These are phyloP conservation scores for Pseudozyma sp. DNA, from an alignment of 1,284 basidiomycete species.

Conservation along the genomic window DNA sequence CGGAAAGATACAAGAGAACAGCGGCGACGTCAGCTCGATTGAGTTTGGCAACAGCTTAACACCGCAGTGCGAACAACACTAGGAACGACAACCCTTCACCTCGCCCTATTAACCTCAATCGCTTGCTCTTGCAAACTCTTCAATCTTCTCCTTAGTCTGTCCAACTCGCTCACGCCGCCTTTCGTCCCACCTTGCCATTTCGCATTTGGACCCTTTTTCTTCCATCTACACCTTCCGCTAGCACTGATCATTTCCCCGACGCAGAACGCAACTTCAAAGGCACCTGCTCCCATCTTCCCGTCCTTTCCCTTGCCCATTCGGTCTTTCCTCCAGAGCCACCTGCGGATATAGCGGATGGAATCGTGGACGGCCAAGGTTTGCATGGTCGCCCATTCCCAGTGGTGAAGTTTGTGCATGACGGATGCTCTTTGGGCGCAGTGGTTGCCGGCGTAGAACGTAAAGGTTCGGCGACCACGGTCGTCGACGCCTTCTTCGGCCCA, in stretches of 20 bases:
- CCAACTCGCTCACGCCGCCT: constrained; percentile 13
- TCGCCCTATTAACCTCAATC: constrained; percentile 31
- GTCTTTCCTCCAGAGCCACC: constrained; percentile 19
- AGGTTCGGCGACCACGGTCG: constrained; percentile 1
- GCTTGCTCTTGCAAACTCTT: constrained; percentile 25
- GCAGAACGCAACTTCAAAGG: constrained; percentile 30
- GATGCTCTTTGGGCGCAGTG: constrained; percentile 36
- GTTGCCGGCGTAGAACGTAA: constrained; percentile 36
- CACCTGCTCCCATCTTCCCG: constrained; percentile 24
- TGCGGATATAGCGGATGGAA: constrained; percentile 20
- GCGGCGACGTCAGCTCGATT: neutral
- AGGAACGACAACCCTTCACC: constrained; percentile 1
- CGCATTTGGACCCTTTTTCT: neutral
- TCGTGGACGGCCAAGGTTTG: constrained; percentile 40
- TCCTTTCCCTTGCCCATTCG: constrained; percentile 25
- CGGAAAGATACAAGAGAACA: neutral
- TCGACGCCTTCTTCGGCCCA: constrained; percentile 29
- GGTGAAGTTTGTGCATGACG: constrained; percentile 41
- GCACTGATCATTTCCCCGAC: constrained; percentile 32
- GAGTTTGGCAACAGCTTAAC: neutral
- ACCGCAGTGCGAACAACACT: constrained; percentile 6
- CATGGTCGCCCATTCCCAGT: constrained; percentile 53
- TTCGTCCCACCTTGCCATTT: neutral
- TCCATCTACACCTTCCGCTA: constrained; percentile 10
- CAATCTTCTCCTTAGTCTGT: constrained; percentile 25